phyloP scores from a whole-genome alignment of 805 yeast genomes.

The Myxozyma sirexii region DNA sequence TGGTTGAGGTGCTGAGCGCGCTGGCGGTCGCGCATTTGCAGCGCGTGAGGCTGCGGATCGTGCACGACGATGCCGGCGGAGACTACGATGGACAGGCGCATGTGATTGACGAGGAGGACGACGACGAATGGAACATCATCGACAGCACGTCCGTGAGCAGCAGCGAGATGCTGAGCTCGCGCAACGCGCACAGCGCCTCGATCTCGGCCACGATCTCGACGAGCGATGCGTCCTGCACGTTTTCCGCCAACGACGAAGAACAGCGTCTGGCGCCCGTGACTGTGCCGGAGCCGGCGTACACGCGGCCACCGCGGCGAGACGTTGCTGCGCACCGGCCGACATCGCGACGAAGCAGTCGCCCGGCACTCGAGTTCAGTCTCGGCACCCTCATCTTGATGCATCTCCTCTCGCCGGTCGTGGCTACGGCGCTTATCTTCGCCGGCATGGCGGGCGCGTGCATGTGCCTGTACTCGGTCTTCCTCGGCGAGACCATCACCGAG shows the following conservation, averaged over 20 bases:
- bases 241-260: not conserved
- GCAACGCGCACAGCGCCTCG: not conserved
- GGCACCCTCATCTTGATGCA: constrained; percentile 11
- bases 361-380: constrained; percentile 2
- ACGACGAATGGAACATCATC: not conserved
- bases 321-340: not conserved
- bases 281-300: constrained; percentile 2
- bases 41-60: constrained; percentile 7
- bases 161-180: not conserved
- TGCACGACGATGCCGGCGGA: not conserved
- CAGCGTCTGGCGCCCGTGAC: constrained; percentile 7
- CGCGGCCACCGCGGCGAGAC: not conserved
- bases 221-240: not conserved
- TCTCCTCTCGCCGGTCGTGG: constrained; percentile 16
- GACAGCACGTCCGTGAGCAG: not conserved
- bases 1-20: not conserved
- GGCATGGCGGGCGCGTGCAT: constrained; percentile 16
- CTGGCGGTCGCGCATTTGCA: constrained; percentile 18
- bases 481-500: constrained; percentile 20
- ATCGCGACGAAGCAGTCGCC: not conserved
- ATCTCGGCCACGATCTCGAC: constrained; percentile 4
- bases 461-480: constrained; percentile 20
- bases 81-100: not conserved
- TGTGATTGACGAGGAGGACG: not conserved
- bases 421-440: constrained; percentile 14